These are phyloP conservation scores for Xylaria sp. DNA, from an alignment of 2,329 filamentous ascomycete species.

Conservation along the genomic window DNA sequence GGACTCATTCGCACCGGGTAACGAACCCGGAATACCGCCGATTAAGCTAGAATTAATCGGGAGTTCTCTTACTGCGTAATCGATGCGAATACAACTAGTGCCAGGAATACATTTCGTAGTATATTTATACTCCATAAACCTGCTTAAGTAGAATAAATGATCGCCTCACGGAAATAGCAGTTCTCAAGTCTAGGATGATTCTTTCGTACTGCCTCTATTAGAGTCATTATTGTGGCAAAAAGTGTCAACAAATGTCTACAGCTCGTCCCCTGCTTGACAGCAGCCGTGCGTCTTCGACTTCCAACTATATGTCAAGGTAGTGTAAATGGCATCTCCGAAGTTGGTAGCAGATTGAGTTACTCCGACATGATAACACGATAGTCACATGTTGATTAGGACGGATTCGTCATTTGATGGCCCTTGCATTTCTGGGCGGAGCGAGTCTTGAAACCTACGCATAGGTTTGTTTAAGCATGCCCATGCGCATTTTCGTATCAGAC, in stretches of 20 bases:
- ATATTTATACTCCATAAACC: too few relatives aligned
- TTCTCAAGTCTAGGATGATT: too few relatives aligned
- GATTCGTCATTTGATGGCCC: too few relatives aligned
- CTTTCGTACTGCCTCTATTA: too few relatives aligned
- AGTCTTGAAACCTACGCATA: background rate
- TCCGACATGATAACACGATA: background rate
- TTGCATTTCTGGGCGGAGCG: background rate
- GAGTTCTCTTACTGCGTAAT: background rate
- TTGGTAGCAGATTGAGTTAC: background rate
- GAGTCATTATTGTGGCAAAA: background rate
- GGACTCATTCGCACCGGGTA: constrained; percentile 15
- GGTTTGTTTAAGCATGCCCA: background rate
- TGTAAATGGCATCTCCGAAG: background rate
- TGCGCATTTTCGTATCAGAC: background rate
- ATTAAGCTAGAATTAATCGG: background rate
- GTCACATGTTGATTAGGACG: background rate
- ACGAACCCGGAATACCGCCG: background rate
- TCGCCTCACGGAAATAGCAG: too few relatives aligned
- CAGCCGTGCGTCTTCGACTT: background rate
- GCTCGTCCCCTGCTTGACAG: background rate
- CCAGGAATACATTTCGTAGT: too few relatives aligned
- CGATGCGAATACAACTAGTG: background rate
- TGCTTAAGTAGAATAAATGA: too few relatives aligned
- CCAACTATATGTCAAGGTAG: background rate
- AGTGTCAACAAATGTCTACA: background rate